These are phyloP conservation scores for Penicillium arizonense DNA, from an alignment of 495 filamentous ascomycete genomes.

Conservation along the genomic window DNA sequence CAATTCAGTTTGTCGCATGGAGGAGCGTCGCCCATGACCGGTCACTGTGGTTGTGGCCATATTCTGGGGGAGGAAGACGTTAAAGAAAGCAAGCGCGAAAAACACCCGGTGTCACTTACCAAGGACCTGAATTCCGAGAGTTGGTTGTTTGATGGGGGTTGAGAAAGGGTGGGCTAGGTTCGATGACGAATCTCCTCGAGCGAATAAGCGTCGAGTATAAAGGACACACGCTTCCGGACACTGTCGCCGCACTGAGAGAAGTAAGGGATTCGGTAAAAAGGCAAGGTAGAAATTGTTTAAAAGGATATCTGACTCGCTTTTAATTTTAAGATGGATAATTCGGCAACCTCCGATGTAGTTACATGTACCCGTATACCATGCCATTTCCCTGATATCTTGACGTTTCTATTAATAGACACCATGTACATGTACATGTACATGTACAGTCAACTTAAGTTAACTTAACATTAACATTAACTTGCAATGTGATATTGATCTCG, in stretches of 20 bases:
- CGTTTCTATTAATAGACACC: no score
- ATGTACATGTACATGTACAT: no score
- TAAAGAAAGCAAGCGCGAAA: background rate
- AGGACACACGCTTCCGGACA: constrained; percentile 17
- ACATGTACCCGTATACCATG: no score
- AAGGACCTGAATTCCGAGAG: background rate
- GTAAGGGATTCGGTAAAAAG: no score
- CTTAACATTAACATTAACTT: no score
- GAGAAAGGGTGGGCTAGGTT: constrained; percentile 1
- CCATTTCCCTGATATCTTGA: no score
- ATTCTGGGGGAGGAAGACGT: constrained; percentile 7
- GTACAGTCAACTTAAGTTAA: no score
- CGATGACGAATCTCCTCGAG: constrained; percentile 39
- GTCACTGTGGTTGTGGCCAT: constrained; percentile 48
- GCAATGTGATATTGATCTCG: no score
- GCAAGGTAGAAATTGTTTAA: background rate
- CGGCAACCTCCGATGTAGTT: no score
- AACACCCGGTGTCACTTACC: constrained; percentile 5
- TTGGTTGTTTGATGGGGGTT: background rate
- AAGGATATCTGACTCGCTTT: no score
- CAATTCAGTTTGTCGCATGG: constrained; percentile 41
- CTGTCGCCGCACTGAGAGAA: background rate
- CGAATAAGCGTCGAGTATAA: constrained; percentile 31
- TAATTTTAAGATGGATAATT: no score
- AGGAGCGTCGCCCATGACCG: constrained; percentile 44